Evolutionary conservation across 306 rosid species (phyloP).

Genomic region (Alnus glutinosa): DNA sequence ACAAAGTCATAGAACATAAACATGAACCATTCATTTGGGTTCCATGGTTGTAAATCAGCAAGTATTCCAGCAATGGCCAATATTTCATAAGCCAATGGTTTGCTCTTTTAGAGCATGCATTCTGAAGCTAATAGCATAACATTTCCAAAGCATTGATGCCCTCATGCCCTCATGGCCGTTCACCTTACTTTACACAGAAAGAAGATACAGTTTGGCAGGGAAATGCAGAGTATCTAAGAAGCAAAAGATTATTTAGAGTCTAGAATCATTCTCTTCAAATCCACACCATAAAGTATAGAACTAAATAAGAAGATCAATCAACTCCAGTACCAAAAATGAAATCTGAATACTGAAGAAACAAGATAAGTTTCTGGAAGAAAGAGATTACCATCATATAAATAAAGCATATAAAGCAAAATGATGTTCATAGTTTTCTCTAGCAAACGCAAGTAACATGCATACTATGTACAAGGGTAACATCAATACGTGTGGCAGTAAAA

Average conservation of each 20-base stretch:
- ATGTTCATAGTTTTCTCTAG: neutral
- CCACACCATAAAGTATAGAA: neutral
- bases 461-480: neutral
- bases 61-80: neutral
- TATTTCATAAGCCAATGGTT: neutral
- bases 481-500: constrained; percentile 6
- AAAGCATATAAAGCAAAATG: neutral
- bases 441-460: neutral
- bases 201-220: neutral
- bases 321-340: too few species aligned
- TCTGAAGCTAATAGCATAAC: neutral
- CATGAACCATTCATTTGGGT: neutral
- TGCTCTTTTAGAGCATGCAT: neutral
- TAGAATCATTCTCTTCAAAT: neutral
- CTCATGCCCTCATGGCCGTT: neutral
- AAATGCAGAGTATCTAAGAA: neutral
- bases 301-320: neutral
- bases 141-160: neutral
- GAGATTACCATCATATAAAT: neutral
- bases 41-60: neutral
- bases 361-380: neutral
- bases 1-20: neutral
- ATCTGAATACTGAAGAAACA: too few species aligned
- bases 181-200: neutral
- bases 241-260: neutral